phyloP scores from a whole-genome alignment of 2,329 filamentous ascomycete genomes.

The Bimuria novae-zelandiae region DNA sequence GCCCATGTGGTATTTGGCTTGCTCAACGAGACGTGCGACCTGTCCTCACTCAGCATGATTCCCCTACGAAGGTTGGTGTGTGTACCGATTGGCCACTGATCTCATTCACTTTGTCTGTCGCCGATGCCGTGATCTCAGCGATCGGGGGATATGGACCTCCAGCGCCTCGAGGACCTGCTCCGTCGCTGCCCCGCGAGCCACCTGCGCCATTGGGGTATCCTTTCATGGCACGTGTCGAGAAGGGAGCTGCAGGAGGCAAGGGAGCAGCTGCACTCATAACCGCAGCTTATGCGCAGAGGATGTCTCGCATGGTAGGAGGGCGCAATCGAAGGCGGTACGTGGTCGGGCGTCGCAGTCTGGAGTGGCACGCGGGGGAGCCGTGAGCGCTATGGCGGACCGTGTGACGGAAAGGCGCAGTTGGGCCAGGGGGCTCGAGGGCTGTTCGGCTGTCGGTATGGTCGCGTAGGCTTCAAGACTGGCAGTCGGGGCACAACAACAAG shows the following conservation, averaged over 20 bases:
- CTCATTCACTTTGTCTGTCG: conserved; percentile 41
- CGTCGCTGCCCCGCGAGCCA: conserved; percentile 32
- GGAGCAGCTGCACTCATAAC: conserved; percentile 48
- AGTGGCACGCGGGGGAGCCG: conserved; percentile 4
- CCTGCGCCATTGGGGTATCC: conserved; percentile 33
- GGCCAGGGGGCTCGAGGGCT: neutral
- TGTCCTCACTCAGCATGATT: conserved; percentile 28
- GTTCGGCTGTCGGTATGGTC: neutral
- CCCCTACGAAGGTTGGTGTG: neutral
- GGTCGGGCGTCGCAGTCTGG: neutral
- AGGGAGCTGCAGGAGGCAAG: conserved; percentile 36
- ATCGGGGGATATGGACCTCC: conserved; percentile 45
- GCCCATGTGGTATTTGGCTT: conserved; percentile 48
- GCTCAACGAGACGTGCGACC: conserved; percentile 48
- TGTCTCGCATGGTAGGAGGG: conserved; percentile 31
- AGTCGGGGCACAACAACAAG: neutral
- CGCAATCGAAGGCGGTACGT: neutral
- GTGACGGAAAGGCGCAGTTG: neutral
- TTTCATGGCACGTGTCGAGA: conserved; percentile 36
- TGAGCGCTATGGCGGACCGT: too few relatives aligned
- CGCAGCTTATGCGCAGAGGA: conserved; percentile 28
- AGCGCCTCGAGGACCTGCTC: conserved; percentile 23
- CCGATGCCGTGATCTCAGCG: conserved; percentile 49
- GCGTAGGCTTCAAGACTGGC: neutral
- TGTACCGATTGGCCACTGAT: conserved; percentile 36